Evolutionary conservation across 1,284 basidiomycete species (phyloP).

Genomic region (Sporisorium graminicola): DNA sequence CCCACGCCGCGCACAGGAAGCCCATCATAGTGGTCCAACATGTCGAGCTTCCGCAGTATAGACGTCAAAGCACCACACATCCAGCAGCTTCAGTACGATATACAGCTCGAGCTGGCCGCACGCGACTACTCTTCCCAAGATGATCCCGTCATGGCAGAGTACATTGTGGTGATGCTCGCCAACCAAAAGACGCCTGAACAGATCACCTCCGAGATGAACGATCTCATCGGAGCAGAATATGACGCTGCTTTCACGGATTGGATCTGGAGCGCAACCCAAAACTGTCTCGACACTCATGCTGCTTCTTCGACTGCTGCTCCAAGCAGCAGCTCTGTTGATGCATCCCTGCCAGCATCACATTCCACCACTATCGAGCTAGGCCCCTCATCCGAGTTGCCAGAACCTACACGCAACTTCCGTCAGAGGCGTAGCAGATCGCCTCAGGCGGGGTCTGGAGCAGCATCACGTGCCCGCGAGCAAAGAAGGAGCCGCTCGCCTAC

Average conservation of each 20-base stretch:
- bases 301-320: not conserved
- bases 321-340: conserved; percentile 3
- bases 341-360: not conserved
- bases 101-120: conserved; percentile 57
- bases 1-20: too few relatives aligned
- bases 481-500: conserved; percentile 12
- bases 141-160: conserved; percentile 67
- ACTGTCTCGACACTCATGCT: conserved; percentile 9
- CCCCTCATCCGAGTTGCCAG: not conserved
- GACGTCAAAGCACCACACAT: conserved; percentile 49
- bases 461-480: conserved; percentile 5
- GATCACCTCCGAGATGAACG: conserved; percentile 63
- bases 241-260: conserved; percentile 54
- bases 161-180: conserved; percentile 69
- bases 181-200: conserved; percentile 63
- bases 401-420: not conserved
- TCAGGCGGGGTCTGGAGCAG: not conserved
- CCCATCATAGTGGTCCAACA: not conserved
- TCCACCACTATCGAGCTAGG: not conserved
- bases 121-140: conserved; percentile 53
- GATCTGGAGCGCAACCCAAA: conserved; percentile 57
- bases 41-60: conserved; percentile 39
- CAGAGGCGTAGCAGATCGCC: conserved; percentile 16
- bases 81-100: conserved; percentile 45
- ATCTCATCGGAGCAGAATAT: conserved; percentile 64